These are phyloP conservation scores for Beauveria varroae DNA, from an alignment of 2,329 filamentous ascomycete genomes.

Conservation along the genomic window DNA sequence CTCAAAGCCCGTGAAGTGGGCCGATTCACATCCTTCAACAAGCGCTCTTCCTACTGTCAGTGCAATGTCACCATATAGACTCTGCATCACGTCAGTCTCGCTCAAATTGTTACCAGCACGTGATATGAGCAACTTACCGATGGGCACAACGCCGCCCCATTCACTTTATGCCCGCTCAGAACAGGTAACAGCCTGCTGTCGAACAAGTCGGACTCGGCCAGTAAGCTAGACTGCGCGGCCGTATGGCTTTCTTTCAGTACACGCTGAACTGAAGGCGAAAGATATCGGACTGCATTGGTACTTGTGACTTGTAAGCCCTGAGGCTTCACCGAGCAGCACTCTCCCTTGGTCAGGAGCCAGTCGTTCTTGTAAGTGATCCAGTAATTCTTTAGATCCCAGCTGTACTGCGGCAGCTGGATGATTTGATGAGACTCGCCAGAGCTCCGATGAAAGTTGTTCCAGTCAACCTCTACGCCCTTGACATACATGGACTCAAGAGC, in stretches of 20 bases:
- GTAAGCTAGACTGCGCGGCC: background rate
- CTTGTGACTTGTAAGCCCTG: background rate
- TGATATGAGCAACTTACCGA: background rate
- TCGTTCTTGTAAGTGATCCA: slow-evolving; percentile 56
- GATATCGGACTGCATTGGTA: background rate
- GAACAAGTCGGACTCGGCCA: slow-evolving; percentile 11
- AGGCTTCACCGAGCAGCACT: background rate
- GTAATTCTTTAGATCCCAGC: slow-evolving; percentile 65
- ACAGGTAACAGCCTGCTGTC: background rate
- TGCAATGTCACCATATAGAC: background rate
- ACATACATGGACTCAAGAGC: slow-evolving; percentile 37
- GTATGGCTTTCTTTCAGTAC: background rate
- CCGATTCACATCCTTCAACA: background rate
- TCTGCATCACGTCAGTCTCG: background rate
- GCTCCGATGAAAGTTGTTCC: slow-evolving; percentile 58
- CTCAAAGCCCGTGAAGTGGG: slow-evolving; percentile 15
- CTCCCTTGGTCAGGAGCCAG: slow-evolving; percentile 59
- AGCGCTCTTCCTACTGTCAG: background rate
- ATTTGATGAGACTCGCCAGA: slow-evolving; percentile 35
- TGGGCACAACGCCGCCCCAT: background rate
- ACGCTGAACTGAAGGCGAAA: slow-evolving; percentile 3
- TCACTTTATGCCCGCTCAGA: background rate
- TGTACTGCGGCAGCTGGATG: slow-evolving; percentile 58
- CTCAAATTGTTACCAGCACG: background rate
- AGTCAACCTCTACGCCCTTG: slow-evolving; percentile 56